These are phyloP conservation scores for Monotropa hypopitys DNA, from an alignment of 179 eudicot species.

Conservation along the genomic window DNA sequence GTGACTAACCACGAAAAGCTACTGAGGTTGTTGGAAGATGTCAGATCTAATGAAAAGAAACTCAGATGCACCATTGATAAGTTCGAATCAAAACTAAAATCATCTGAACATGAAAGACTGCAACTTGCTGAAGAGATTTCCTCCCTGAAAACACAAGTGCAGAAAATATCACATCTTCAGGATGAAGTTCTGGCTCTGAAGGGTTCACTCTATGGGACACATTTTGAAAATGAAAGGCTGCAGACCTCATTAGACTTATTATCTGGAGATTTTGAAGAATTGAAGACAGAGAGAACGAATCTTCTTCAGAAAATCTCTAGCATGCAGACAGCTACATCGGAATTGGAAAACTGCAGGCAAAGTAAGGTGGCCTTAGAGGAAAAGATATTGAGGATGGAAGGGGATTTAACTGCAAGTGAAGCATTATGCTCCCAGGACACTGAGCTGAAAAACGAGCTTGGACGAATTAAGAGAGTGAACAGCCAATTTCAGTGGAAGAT, in stretches of 20 bases:
- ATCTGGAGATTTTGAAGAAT: constrained; percentile 29
- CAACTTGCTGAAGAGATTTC: constrained; percentile 36
- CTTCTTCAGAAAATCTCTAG: constrained; percentile 26
- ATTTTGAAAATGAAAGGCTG: constrained; percentile 37
- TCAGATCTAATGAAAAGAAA: constrained; percentile 31
- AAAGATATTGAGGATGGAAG: constrained; percentile 47
- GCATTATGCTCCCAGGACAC: constrained; percentile 41
- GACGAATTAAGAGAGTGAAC: constrained; percentile 33
- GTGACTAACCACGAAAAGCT: constrained; percentile 30
- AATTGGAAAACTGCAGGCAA: constrained; percentile 37
- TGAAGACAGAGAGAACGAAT: constrained; percentile 32
- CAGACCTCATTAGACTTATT: constrained; percentile 31
- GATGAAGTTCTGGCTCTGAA: constrained; percentile 40
- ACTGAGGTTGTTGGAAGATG: constrained; percentile 19
- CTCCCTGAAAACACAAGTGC: constrained; percentile 33
- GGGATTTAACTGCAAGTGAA: constrained; percentile 53
- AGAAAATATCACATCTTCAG: constrained; percentile 29
- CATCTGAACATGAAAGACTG: constrained; percentile 30
- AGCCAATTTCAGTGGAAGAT: constrained; percentile 40
- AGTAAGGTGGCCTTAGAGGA: constrained; percentile 41
- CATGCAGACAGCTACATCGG: constrained; percentile 33
- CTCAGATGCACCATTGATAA: constrained; percentile 20
- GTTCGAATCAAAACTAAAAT: constrained; percentile 33
- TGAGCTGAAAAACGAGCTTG: constrained; percentile 58
- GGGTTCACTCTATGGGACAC: constrained; percentile 27